Evolutionary conservation across 2,329 filamentous ascomycete species (phyloP).

Genomic region (Cordyceps tenuipes): DNA sequence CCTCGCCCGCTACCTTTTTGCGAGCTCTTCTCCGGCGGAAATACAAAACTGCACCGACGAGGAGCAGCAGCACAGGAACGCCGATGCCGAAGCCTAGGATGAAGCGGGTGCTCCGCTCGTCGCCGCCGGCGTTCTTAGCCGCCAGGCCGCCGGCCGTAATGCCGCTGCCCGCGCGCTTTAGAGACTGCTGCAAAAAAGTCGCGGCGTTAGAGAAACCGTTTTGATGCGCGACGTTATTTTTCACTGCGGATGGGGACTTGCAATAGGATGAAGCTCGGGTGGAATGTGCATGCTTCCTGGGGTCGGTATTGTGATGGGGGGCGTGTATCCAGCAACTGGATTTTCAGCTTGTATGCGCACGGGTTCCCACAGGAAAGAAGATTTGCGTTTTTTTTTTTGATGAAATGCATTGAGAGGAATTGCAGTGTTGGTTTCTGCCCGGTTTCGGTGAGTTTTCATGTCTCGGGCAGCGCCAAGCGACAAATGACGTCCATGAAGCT

Average conservation of each 20-base stretch:
- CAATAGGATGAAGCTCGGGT: neutral
- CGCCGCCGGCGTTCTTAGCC: neutral
- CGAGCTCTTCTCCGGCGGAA: neutral
- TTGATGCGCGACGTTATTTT: too few relatives aligned
- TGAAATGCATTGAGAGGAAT: too few relatives aligned
- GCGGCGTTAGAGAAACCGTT: neutral
- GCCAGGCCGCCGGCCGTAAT: slow-evolving; percentile 1
- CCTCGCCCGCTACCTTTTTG: neutral
- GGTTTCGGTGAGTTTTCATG: neutral
- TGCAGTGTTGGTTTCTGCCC: neutral
- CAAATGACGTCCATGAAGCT: neutral
- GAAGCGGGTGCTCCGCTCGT: neutral
- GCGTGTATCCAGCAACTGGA: too few relatives aligned
- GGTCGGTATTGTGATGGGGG: neutral
- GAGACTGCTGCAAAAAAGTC: too few relatives aligned
- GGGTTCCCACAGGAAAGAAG: too few relatives aligned
- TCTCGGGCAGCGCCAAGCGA: neutral
- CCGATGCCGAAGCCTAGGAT: slow-evolving; percentile 10
- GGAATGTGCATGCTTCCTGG: neutral
- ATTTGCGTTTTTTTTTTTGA: too few relatives aligned
- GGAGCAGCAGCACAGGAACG: slow-evolving; percentile 1
- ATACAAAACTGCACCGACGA: slow-evolving; percentile 1
- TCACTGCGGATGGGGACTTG: too few relatives aligned
- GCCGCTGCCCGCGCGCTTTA: neutral
- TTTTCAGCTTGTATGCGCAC: too few relatives aligned